Conservation (phyloP, 2,329 filamentous ascomycete genomes). For the Cladosporium cucumerinum region DNA sequence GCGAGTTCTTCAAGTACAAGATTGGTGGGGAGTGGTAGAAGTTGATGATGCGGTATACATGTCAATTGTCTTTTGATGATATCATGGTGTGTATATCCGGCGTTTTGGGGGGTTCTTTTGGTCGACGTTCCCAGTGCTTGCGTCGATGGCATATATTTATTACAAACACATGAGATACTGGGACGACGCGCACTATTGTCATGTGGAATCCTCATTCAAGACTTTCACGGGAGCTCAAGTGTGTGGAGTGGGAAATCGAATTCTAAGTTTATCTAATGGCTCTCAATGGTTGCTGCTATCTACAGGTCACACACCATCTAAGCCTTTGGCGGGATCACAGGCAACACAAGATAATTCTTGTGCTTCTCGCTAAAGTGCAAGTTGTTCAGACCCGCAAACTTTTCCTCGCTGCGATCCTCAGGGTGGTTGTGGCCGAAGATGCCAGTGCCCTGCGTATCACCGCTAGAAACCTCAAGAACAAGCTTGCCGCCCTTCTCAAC, state of each 20-base stretch:
- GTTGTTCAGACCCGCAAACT: conserved; percentile 50
- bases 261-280: background rate
- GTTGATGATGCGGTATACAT: too few species aligned
- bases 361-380: conserved; percentile 51
- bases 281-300: background rate
- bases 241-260: background rate
- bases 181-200: too few species aligned
- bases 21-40: conserved; percentile 50
- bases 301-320: background rate
- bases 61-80: too few species aligned
- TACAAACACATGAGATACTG: too few species aligned
- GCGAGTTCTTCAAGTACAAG: conserved; percentile 50
- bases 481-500: conserved; percentile 51
- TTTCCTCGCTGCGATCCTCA: conserved; percentile 46
- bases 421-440: conserved; percentile 54
- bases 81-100: background rate
- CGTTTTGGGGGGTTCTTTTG: background rate
- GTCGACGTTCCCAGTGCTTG: too few species aligned
- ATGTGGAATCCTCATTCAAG: too few species aligned
- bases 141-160: too few species aligned
- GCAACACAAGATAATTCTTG: conserved; percentile 53
- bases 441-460: conserved; percentile 59
- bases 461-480: conserved; percentile 54
- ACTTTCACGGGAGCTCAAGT: background rate
- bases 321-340: conserved; percentile 47